Evolutionary conservation across 2,329 filamentous ascomycete genomes (phyloP), one percentile per base, ranked within the genome.

Genomic region (Pestalotiopsis sp.): DNA sequence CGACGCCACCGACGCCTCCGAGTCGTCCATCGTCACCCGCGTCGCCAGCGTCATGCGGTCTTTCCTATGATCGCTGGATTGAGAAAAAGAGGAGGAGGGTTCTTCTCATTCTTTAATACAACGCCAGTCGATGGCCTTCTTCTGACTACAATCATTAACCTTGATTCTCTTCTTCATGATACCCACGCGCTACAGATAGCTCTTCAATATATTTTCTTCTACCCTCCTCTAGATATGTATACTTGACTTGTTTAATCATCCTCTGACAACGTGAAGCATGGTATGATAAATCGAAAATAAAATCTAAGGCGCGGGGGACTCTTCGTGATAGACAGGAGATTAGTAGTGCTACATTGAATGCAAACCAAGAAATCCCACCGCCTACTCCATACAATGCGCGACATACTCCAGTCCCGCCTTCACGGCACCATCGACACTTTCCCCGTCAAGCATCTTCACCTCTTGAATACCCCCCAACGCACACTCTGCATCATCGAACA

Each of bases 1-100:
- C 72, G 73, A 41, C 12, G 27, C 12, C 14, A 61, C 61, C 3
- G 13, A 65, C 31, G 12, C 14, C 25, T 62, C 59, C 12, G 59
- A 40, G 36, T n/a, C 11, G 59, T 36, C 59, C 14, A 14, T 62
- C 11, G 14, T 62, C 25, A 40, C 25, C 59, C 23, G 57, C 11
- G 27, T 59, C 23, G 27, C 57, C 23, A 13, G 25, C 23, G 23
- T 14, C 20, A 23, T 59, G 11, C 9, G 57, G 27, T 62, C 59
- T 20, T 62, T 62, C 59, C 31, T 62, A 2, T 62, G 31, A 62
- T 40, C 17, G 25, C 4, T 5, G 25, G 4, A 5, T 40, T 31
- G 20, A 27, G 57, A 13, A 20, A 52, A n/a, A 23, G 1, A 36
- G 31, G 31, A 31, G 31, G 31, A 36, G 31, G 31, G 31, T 36